Evolutionary conservation across 1,284 basidiomycete species (phyloP).

Genomic region (Wolfiporia cocos): DNA sequence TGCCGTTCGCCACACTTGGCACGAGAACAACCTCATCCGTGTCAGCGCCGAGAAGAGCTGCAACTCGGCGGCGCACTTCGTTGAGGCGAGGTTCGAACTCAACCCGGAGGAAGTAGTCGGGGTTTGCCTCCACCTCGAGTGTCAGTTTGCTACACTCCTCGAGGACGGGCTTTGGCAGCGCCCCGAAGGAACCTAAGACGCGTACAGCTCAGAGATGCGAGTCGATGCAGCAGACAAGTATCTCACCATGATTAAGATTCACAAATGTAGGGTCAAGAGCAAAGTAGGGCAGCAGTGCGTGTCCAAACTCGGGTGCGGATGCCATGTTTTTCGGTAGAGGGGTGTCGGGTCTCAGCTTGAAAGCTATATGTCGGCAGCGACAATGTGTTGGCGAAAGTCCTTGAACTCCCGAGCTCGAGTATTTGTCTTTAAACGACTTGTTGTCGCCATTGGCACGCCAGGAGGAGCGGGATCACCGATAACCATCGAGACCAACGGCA

Average conservation of each 20-base stretch:
- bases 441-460: too few species aligned
- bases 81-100: constrained; percentile 18
- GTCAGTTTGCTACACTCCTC: constrained; percentile 39
- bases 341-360: too few species aligned
- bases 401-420: too few species aligned
- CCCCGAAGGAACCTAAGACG: constrained; percentile 57
- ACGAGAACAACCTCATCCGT: constrained; percentile 63
- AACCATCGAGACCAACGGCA: too few species aligned
- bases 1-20: constrained; percentile 59
- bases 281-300: constrained; percentile 47
- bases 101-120: constrained; percentile 55
- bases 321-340: too few species aligned
- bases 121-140: constrained; percentile 44
- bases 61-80: constrained; percentile 29
- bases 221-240: too few species aligned
- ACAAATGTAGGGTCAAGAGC: constrained; percentile 47
- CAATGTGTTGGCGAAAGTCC: too few species aligned
- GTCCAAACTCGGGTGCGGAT: constrained; percentile 37
- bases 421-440: too few species aligned
- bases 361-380: too few species aligned
- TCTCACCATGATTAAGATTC: constrained; percentile 53
- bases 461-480: too few species aligned
- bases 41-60: constrained; percentile 53
- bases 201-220: too few species aligned
- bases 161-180: constrained; percentile 51